Percentiles rank a stretch among this genome's conserved stretches.
Conservation (phyloP, 371 early-diverging fungal genomes). For the Sporodiniella umbellata region DNA sequence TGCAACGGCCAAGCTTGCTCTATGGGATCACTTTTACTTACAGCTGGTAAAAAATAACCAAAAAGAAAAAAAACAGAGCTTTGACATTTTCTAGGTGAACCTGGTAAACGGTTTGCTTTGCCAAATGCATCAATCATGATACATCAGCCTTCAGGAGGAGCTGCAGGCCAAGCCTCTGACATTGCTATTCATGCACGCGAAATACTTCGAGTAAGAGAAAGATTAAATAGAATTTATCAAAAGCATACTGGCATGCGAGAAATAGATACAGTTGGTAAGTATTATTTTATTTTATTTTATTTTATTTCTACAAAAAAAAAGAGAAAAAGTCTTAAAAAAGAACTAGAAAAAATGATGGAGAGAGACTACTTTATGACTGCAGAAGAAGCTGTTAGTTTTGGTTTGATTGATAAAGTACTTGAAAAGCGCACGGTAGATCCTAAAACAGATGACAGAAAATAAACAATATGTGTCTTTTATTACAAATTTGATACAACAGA, state of each 20-base stretch:
- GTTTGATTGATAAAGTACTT: slow-evolving; percentile 85
- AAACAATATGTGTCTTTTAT: slow-evolving; percentile 17
- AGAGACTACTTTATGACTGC: slow-evolving; percentile 95
- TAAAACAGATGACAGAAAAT: slow-evolving; percentile 30
- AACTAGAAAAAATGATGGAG: slow-evolving; percentile 79
- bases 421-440: slow-evolving; percentile 53
- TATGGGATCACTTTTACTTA: slow-evolving; percentile 94
- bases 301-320: too few species aligned
- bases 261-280: slow-evolving; percentile 78
- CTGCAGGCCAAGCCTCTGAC: slow-evolving; percentile 95
- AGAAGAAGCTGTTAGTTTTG: slow-evolving; percentile 88
- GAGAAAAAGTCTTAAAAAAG: background rate
- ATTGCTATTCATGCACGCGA: slow-evolving; percentile 97
- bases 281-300: too few species aligned
- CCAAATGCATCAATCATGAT: slow-evolving; percentile 96
- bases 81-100: slow-evolving; percentile 54
- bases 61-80: background rate
- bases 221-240: slow-evolving; percentile 84
- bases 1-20: slow-evolving; percentile 97
- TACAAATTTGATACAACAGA: slow-evolving; percentile 71
- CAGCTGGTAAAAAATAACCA: slow-evolving; percentile 57
- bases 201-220: slow-evolving; percentile 86
- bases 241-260: slow-evolving; percentile 82
- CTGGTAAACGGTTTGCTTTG: slow-evolving; percentile 84
- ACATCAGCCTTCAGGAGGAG: slow-evolving; percentile 97